These are phyloP conservation scores for Termitomyces sp. DNA, from an alignment of 768 basidiomycete genomes.

Conservation along the genomic window DNA sequence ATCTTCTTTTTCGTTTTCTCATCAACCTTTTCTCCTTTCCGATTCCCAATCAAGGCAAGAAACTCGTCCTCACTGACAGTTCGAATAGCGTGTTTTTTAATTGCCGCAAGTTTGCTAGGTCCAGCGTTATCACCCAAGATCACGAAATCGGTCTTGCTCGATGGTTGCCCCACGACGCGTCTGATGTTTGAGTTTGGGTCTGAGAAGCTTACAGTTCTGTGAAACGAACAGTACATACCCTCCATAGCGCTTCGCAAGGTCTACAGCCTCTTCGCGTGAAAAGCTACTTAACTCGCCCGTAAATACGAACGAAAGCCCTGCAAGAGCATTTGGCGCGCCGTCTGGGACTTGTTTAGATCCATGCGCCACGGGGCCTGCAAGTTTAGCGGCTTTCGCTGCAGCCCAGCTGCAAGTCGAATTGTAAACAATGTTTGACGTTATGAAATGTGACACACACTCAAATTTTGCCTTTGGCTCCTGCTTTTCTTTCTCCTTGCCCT, in stretches of 20 bases:
- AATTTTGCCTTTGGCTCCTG: conserved; percentile 17
- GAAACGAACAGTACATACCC: conserved; percentile 52
- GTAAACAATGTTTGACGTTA: background rate
- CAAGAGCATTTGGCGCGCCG: conserved; percentile 65
- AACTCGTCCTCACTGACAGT: conserved; percentile 88
- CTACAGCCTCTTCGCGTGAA: conserved; percentile 80
- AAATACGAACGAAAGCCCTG: conserved; percentile 89
- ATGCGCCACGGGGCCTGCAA: conserved; percentile 56
- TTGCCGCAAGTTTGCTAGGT: conserved; percentile 78
- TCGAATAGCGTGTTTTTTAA: conserved; percentile 72
- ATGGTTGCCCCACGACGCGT: conserved; percentile 82
- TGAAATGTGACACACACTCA: conserved; percentile 16
- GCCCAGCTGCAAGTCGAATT: conserved; percentile 29
- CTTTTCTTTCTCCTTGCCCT: conserved; percentile 11
- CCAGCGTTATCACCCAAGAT: conserved; percentile 87
- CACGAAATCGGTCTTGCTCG: conserved; percentile 85
- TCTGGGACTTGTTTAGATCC: conserved; percentile 72
- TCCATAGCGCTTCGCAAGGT: conserved; percentile 89
- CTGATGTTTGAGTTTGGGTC: conserved; percentile 31
- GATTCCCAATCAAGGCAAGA: conserved; percentile 71
- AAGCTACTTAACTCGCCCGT: conserved; percentile 89
- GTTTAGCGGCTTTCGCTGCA: conserved; percentile 50
- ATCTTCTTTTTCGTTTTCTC: conserved; percentile 78
- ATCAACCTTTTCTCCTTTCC: conserved; percentile 58
- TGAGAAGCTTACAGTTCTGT: background rate